Evolutionary conservation across 306 rosid species (phyloP).

Genomic region (Cicer chorassanicum): DNA sequence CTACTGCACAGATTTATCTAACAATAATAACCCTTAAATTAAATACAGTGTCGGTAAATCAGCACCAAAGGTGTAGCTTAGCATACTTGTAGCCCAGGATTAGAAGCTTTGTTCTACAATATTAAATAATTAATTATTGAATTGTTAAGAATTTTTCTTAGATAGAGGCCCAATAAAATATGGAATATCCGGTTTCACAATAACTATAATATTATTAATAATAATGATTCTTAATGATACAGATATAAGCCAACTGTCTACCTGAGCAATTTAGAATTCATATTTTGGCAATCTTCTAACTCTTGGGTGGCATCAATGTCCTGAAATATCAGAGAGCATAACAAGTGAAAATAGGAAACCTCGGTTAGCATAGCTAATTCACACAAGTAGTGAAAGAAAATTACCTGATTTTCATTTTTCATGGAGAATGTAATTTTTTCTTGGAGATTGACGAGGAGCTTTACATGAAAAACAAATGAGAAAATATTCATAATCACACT

Average conservation of each 20-base stretch:
- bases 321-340: conserved; percentile 54
- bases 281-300: conserved; percentile 65
- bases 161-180: conserved; percentile 7
- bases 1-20: conserved; percentile 1
- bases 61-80: conserved; percentile 24
- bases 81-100: background rate
- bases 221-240: conserved; percentile 21
- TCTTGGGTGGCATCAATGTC: conserved; percentile 54
- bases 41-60: conserved; percentile 23
- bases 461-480: conserved; percentile 45
- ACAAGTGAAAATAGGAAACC: conserved; percentile 41
- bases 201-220: conserved; percentile 18
- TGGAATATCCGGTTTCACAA: conserved; percentile 25
- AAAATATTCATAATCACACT: conserved; percentile 41
- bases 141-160: background rate
- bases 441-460: conserved; percentile 64
- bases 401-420: conserved; percentile 62
- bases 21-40: conserved; percentile 16
- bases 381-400: conserved; percentile 38
- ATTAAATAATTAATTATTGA: conserved; percentile 9
- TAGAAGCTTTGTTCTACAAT: conserved; percentile 5
- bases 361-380: conserved; percentile 30
- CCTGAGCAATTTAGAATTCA: conserved; percentile 74
- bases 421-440: conserved; percentile 52
- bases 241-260: conserved; percentile 43